Base-by-base conservation (phyloP, 768 basidiomycete species). In the Termitomyces sp. region DNA sequence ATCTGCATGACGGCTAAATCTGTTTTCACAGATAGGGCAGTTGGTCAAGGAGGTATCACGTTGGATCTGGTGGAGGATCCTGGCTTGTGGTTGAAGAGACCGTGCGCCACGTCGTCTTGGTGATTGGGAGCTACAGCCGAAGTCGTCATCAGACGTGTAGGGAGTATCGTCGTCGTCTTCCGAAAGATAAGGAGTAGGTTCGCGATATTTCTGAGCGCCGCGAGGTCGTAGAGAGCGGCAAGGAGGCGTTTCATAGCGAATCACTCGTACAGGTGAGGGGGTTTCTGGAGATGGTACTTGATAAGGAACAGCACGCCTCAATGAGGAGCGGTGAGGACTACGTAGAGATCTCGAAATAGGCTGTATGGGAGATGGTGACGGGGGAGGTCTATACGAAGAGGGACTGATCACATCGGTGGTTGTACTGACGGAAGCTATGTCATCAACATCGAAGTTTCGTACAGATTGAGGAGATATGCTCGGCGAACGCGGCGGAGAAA, bases 1-100 rank as follows among this genome's bases (percentile, higher is more conserved):
- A 35, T 57, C 60, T 12, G 56, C 60, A 19, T 52, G 60, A 6
- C 57, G 52, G 30, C 56, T 57, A 14, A 57, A 57, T 19, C 21
- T 23, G 17, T 26, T 57, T 23, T 15, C 9, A 26, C 56, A 57
- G 12, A 42, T 38, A 26, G 56, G 56, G 35, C 56, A 57, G 48
- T 21, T 53, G 21, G 21, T 53, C 9, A 57, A 19, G 5, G 51
- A 46, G 9, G 56, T 57, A 35, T 57, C 37, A 38, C 28, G 14
- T 38, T 53, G 56, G 38, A 57, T 53, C 23, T 57, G 43, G 17
- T 19, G 46, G 28, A 57, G 56, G 26, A 53, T 28, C n/a, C 28
- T 52, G 37, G 44, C 19, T 41, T 43, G 56, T 30, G 56, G 19
- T 21, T 44, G 31, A 1, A 40, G 19, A 45, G 55, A 40, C 3